Evolutionary conservation across 139 green algal species (phyloP).

Genomic region (Haematococcus lacustris): DNA sequence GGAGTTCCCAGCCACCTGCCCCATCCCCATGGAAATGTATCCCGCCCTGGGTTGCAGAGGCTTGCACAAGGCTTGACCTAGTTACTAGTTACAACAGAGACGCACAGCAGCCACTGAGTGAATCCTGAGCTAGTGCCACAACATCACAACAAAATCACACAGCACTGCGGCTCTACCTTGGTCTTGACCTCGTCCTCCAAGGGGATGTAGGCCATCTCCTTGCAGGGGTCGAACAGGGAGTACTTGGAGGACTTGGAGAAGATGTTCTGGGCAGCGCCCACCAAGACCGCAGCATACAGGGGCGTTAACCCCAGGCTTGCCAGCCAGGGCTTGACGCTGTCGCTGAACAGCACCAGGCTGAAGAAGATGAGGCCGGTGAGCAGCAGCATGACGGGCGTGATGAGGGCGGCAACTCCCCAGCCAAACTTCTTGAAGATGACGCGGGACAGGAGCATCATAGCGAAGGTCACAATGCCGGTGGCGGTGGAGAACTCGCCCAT

Average conservation of each 20-base stretch:
- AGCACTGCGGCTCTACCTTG: constrained; percentile 68
- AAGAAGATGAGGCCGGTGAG: constrained; percentile 95
- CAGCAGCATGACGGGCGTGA: constrained; percentile 94
- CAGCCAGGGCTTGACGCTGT: constrained; percentile 68
- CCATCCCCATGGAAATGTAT: no score
- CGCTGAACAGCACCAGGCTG: constrained; percentile 80
- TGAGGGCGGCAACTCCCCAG: constrained; percentile 91
- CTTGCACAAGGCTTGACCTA: no score
- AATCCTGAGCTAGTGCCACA: no score
- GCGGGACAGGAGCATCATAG: constrained; percentile 93
- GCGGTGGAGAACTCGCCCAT: constrained; percentile 76
- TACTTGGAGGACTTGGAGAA: constrained; percentile 98
- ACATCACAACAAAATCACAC: no score
- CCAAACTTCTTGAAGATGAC: constrained; percentile 95
- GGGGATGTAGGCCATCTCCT: constrained; percentile 99
- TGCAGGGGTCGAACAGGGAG: constrained; percentile 98
- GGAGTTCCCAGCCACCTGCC: no score
- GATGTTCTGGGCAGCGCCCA: constrained; percentile 96
- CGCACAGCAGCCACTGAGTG: no score
- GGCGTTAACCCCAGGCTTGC: constrained; percentile 82
- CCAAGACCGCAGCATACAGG: constrained; percentile 90
- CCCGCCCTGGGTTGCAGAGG: no score
- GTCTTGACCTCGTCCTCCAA: constrained; percentile 85
- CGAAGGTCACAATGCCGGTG: constrained; percentile 88
- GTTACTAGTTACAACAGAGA: no score